A percentile compares a stretch with the other conserved stretches of the same genome.
Conservation (phyloP, 345 rosid genomes). For the Rubroshorea leprosula region DNA sequence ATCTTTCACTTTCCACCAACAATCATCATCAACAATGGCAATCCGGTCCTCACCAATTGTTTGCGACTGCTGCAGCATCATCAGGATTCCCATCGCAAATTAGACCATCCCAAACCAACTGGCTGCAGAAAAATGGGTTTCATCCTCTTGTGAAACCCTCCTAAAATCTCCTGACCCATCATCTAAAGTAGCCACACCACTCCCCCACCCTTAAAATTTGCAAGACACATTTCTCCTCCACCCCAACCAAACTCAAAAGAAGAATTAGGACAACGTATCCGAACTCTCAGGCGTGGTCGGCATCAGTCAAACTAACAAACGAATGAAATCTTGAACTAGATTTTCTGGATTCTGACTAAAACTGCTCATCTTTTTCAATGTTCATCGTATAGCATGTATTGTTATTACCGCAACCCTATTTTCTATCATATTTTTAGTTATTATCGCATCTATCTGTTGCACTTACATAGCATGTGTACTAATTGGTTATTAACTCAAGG, state of each 20-base stretch:
- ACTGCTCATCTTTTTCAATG: constrained; percentile 7
- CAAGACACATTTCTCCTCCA: not conserved
- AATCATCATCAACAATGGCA: constrained; percentile 38
- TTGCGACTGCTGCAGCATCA: constrained; percentile 99
- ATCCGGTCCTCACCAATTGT: constrained; percentile 43
- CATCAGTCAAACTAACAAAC: constrained; percentile 34
- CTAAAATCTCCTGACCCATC: not conserved
- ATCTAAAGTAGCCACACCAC: constrained; percentile 7
- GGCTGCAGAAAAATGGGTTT: constrained; percentile 65
- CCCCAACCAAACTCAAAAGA: not conserved
- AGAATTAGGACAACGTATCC: not conserved
- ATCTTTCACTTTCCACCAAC: constrained; percentile 45
- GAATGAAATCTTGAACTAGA: constrained; percentile 24
- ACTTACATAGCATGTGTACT: not conserved
- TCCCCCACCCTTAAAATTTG: no score
- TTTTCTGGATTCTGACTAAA: constrained; percentile 25
- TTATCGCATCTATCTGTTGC: not conserved
- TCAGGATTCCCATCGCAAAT: constrained; percentile 94
- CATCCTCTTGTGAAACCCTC: constrained; percentile 47
- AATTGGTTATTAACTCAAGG: not conserved
- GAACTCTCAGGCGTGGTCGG: not conserved
- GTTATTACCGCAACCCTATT: not conserved
- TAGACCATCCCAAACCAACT: constrained; percentile 38
- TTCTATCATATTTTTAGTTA: not conserved
- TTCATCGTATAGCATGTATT: constrained; percentile 2